Base-by-base conservation (phyloP, 2,329 filamentous ascomycete species). In the Moelleriella libera region DNA sequence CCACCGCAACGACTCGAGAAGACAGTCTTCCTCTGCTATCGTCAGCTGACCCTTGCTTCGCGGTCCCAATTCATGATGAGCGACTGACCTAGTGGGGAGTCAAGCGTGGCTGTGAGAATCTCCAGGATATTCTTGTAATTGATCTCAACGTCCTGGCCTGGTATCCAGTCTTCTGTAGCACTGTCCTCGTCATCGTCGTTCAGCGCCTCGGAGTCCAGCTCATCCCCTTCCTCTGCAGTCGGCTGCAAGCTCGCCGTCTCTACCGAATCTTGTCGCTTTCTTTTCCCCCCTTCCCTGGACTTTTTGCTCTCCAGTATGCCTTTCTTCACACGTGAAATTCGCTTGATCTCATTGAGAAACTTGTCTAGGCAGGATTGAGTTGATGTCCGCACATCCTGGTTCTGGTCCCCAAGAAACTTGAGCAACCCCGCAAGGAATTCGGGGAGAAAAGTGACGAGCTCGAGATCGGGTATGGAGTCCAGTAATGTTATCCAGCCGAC, bases 401-500 rank as follows among this genome's bases (percentile, higher is more conserved):
- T 96, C 10, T 84, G 81, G 57, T 96, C 92, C 52, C 88, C 89
- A 9, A 98, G 74, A 56, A 97, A 98, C 58, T 85, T 90, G 56
- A 98, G 80, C 41, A 98, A 68, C 0, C 90, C 92, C 30, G 81
- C 85, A 1, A 98, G 72, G 58, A 98, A 98, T 45, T 90, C 88
- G 1, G 92, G 94, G 29, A 98, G 70, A 61, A 88, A 94, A 4
- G 86, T 84, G 39, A 98, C 90, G 21, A 98, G 78, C 63, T 98
- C 94, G 41, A 98, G 72, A 60, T 98, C 94, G 0, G 92, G 92
- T 55, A 98, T 97, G 1, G 89, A 96, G 63, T 98, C 92, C 21
- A 98, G 74, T 12, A 98, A 68, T 4, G 85, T 94, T 49, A 98
- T 87, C 92, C 92, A 98, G 32, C 88, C 88, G 2, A 98, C 92